Evolutionary conservation across 345 rosid genomes (phyloP).

Genomic region (Ailanthus altissimus): DNA sequence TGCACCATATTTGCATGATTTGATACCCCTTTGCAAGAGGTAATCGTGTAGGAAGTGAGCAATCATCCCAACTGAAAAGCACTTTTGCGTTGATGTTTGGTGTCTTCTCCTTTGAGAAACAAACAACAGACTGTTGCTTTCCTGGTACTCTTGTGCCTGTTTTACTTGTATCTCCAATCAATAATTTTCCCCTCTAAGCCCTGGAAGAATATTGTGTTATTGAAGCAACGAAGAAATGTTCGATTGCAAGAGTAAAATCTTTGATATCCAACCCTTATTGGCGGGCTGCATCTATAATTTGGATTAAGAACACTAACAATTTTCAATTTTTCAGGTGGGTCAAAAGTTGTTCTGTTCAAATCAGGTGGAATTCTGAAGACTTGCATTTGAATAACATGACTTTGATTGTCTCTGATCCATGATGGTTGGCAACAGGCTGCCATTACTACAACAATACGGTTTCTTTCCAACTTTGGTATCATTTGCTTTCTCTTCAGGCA

Average conservation of each 20-base stretch:
- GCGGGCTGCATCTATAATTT: slow-evolving; percentile 44
- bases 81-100: slow-evolving; percentile 35
- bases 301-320: slow-evolving; percentile 44
- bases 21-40: slow-evolving; percentile 16
- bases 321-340: slow-evolving; percentile 53
- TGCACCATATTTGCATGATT: neutral
- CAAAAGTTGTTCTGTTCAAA: slow-evolving; percentile 38
- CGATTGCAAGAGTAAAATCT: slow-evolving; percentile 48
- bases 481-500: slow-evolving; percentile 41
- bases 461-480: slow-evolving; percentile 44
- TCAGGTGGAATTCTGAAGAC: slow-evolving; percentile 62
- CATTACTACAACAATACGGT: slow-evolving; percentile 54
- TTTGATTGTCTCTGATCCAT: slow-evolving; percentile 42
- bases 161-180: slow-evolving; percentile 38
- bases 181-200: slow-evolving; percentile 37
- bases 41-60: slow-evolving; percentile 33
- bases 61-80: slow-evolving; percentile 49
- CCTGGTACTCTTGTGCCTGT: slow-evolving; percentile 47
- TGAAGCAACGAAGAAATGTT: slow-evolving; percentile 18
- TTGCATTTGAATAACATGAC: slow-evolving; percentile 43
- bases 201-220: slow-evolving; percentile 36
- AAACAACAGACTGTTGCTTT: slow-evolving; percentile 46
- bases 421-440: slow-evolving; percentile 40
- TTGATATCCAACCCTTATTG: slow-evolving; percentile 47
- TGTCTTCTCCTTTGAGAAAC: slow-evolving; percentile 38